These are phyloP conservation scores for Fusarium sp. DNA, from an alignment of 2,329 filamentous ascomycete species.

Conservation along the genomic window DNA sequence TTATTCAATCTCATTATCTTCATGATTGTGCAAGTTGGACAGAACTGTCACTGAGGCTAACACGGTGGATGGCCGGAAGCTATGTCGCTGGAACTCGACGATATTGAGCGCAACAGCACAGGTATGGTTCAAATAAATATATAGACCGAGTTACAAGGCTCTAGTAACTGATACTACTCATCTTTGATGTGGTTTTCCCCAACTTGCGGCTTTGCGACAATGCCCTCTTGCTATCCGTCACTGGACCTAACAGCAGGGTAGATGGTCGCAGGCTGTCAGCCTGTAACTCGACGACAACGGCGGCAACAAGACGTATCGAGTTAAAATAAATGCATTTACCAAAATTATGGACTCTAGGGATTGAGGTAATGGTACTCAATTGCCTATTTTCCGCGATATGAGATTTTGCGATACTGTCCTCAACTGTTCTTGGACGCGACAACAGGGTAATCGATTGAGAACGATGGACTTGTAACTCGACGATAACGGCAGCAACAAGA, in stretches of 20 bases:
- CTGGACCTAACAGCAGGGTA: background rate
- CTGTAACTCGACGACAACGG: background rate
- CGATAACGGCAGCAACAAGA: no score
- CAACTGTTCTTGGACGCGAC: no score
- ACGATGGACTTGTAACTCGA: no score
- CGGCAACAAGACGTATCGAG: background rate
- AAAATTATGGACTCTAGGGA: fast-evolving
- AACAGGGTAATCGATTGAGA: no score
- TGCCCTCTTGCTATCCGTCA: no score
- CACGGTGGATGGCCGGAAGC: background rate
- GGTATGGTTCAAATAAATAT: background rate
- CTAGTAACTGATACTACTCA: background rate
- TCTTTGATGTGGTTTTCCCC: background rate
- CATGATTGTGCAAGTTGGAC: background rate
- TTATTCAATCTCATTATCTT: background rate
- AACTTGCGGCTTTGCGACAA: background rate
- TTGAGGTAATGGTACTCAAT: fast-evolving
- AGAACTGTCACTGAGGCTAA: background rate
- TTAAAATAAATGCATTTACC: fast-evolving
- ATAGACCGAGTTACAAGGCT: fast-evolving
- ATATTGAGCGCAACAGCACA: background rate
- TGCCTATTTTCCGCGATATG: background rate
- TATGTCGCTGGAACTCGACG: background rate
- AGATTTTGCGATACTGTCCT: no score
- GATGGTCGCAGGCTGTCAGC: no score